Evolutionary conservation across 352 stramenopile species (phyloP), one percentile per base, ranked within the genome.

Genomic region (Thraustotheca clavata): DNA sequence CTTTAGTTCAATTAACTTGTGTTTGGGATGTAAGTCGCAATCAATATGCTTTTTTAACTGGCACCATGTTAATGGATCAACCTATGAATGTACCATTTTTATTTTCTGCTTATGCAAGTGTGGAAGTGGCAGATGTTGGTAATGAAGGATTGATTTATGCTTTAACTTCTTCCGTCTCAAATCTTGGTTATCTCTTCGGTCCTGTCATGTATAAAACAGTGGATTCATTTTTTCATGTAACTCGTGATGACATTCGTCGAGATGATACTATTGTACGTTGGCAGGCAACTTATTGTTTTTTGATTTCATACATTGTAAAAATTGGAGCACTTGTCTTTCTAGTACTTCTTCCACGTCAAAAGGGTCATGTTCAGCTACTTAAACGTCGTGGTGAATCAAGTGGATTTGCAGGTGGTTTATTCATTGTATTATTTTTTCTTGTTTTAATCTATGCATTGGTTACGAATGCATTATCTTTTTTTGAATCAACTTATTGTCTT

Each of bases 391-490:
- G 77, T 35, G 67, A 66, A 40, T 77, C 71, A 52, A 86, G 61
- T 67, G 63, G 40, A 18, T 46, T 55, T 14, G 49, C 67, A 3
- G 72, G 72, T 31, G 41, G 55, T 9, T 11, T 67, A 34, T 73
- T 66, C 3, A 34, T 87, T 24, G 36, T 71, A 2, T 59, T 73
- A 9, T 74, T 84, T 11, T 33, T 72, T 41, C 59, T 69, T 49
- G 14, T 73, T 22, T 49, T 76, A 8, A 9, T 66, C 0, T 74
- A 74, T 49, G 60, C 62, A 14, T 65, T 78, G 24, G 40, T 74
- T n/a, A 85, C 75, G 11, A 87, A 87, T 61, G 61, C 80, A 36
- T 29, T 89, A 24, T 77, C 60, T 39, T 68, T 78, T 50, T 78
- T 73, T 39, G 57, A 59, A 0, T 73, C 77, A 4, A 78, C 72